These are phyloP conservation scores for Ascochyta clinopodiicola DNA, from an alignment of 2,329 filamentous ascomycete genomes.

Conservation along the genomic window DNA sequence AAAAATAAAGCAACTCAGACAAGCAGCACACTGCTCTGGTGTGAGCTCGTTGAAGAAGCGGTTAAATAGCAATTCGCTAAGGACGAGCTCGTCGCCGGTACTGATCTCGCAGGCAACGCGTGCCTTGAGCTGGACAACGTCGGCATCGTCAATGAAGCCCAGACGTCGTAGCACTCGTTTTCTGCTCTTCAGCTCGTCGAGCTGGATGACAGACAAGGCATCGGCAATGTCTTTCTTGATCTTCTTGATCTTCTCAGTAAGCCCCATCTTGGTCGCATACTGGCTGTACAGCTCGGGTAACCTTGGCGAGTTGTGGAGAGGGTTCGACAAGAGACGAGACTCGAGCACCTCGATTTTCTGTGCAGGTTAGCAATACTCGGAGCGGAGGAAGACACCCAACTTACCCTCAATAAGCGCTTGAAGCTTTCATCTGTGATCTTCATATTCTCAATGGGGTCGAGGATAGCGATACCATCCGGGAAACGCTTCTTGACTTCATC, in stretches of 20 bases:
- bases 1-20: conserved; percentile 94
- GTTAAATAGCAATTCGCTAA: conserved; percentile 94
- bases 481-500: conserved; percentile 85
- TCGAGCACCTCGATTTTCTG: conserved; percentile 97
- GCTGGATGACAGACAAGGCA: conserved; percentile 85
- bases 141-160: conserved; percentile 92
- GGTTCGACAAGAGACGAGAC: conserved; percentile 85
- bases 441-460: conserved; percentile 98
- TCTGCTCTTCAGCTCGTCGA: conserved; percentile 94
- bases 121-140: conserved; percentile 96
- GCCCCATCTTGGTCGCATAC: conserved; percentile 79
- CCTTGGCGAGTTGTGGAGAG: conserved; percentile 87
- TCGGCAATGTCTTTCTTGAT: conserved; percentile 86
- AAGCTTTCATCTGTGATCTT: conserved; percentile 89
- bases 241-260: conserved; percentile 81
- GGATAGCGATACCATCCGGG: conserved; percentile 84
- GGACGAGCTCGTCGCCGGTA: conserved; percentile 90
- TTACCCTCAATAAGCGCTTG: conserved; percentile 79
- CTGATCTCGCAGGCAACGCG: conserved; percentile 98
- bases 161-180: conserved; percentile 94
- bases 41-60: conserved; percentile 96
- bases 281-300: conserved; percentile 85
- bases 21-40: conserved; percentile 84
- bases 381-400: conserved; percentile 21
- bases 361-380: conserved; percentile 16